Base-by-base conservation (phyloP, 768 basidiomycete species). In the Rhizopogon salebrosus region DNA sequence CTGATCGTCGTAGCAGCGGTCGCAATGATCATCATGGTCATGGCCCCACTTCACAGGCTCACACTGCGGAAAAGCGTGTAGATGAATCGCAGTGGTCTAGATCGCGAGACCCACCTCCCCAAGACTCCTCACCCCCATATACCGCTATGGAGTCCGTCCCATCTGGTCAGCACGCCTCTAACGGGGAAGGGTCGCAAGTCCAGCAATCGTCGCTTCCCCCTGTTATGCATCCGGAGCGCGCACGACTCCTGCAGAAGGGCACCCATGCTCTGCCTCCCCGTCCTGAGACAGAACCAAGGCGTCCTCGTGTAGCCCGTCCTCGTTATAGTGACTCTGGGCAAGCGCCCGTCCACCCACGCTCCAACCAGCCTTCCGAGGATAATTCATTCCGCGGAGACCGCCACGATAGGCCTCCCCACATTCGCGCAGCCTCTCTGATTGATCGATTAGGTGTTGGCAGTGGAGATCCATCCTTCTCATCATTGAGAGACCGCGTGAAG, bases 401-500 rank as follows among this genome's bases (percentile, higher is more conserved):
- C 22, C 24, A 54, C 8, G 58, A 54, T 18, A 57, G 53, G 8
- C 16, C 48, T 6, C 18, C 41, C 9, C 29, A n/a, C 27, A 56
- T 51, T 34, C 61, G 65, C 20, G 72, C 71, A 6, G 60, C 57
- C 1, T 76, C 75, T 0, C 56, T 76, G 16, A 53, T 76, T 23
- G 75, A 76, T 24, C 67, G 75, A 26, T 56, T 76, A 40, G 63
- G 61, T 10, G 52, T 72, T 14, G 62, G 64, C 26, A 63, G 49
- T 26, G 57, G 52, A 7, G 18, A 31, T 34, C 48, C 14, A 20
- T 37, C 52, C 52, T 48, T 52, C 27, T 58, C 57, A 24, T 67
- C 73, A 4, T 52, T 75, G 49, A 60, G 69, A 4, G 74, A 75
- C 0, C 62, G 74, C 13, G 72, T 75, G n/a, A 70, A 75, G 43